These are phyloP conservation scores for Cyclaneusma minus DNA, from an alignment of 2,329 filamentous ascomycete genomes.

Conservation along the genomic window DNA sequence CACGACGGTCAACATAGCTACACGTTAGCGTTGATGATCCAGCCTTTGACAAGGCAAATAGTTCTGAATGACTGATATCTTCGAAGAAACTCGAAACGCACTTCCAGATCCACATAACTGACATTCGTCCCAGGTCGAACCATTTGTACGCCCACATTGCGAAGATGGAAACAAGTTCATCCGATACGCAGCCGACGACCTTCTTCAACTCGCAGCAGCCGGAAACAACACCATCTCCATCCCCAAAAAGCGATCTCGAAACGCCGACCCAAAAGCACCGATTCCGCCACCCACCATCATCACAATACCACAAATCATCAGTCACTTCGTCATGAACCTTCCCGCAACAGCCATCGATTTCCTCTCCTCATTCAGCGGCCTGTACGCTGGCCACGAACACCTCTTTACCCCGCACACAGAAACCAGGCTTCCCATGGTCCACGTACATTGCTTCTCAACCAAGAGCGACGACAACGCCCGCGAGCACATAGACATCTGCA, in stretches of 20 bases:
- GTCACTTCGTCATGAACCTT: conserved; percentile 98
- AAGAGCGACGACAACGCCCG: conserved; percentile 63
- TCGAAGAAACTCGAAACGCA: no score
- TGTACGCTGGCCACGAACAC: conserved; percentile 57
- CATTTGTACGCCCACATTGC: conserved; percentile 68
- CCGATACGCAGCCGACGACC: conserved; percentile 44
- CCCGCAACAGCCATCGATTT: conserved; percentile 83
- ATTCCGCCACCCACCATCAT: conserved; percentile 24
- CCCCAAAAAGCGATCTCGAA: conserved; percentile 24
- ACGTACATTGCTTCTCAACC: conserved; percentile 87
- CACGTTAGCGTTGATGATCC: conserved; percentile 7
- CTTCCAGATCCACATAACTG: conserved; percentile 7
- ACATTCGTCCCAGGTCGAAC: conserved; percentile 29
- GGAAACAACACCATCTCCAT: conserved; percentile 39
- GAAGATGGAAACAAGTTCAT: conserved; percentile 75
- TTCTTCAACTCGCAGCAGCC: conserved; percentile 31
- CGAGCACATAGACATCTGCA: conserved; percentile 42
- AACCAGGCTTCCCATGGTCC: conserved; percentile 60
- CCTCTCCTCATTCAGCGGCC: conserved; percentile 56
- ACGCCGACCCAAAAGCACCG: conserved; percentile 13
- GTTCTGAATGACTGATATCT: conserved; percentile 6
- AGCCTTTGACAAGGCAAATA: conserved; percentile 7
- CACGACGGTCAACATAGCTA: conserved; percentile 11
- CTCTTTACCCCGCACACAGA: conserved; percentile 46
- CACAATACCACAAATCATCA: conserved; percentile 56